Evolutionary conservation across 805 yeast species (phyloP).

Genomic region (Candida vartiovaarae): DNA sequence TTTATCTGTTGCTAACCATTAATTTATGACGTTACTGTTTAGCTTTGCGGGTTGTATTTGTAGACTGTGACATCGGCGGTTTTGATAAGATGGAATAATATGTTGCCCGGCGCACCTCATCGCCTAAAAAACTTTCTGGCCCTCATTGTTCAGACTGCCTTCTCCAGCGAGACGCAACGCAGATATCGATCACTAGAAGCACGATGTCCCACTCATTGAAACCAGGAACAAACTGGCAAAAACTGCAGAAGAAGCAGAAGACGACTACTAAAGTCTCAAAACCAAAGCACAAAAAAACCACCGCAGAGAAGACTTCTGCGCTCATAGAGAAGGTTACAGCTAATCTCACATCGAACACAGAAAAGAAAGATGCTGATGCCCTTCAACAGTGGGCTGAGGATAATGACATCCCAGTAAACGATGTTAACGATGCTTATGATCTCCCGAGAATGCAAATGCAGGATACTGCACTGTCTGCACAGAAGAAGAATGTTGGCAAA

Average conservation of each 20-base stretch:
- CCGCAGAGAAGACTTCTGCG: slow-evolving; percentile 4
- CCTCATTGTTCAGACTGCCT: too few relatives aligned
- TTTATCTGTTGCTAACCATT: too few relatives aligned
- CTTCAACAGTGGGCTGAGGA: slow-evolving; percentile 23
- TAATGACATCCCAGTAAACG: slow-evolving; percentile 20
- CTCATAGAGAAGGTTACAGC: slow-evolving; percentile 13
- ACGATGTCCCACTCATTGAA: slow-evolving; percentile 9
- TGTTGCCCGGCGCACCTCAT: too few relatives aligned
- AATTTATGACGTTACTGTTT: too few relatives aligned
- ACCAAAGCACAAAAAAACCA: slow-evolving; percentile 5
- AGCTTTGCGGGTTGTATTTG: too few relatives aligned
- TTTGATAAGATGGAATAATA: too few relatives aligned
- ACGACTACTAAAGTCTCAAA: slow-evolving; percentile 3
- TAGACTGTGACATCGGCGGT: too few relatives aligned
- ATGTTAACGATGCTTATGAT: slow-evolving; percentile 17
- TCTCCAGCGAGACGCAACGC: background rate
- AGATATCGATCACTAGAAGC: background rate
- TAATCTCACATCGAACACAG: slow-evolving; percentile 11
- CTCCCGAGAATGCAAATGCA: slow-evolving; percentile 6
- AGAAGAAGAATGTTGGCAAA: slow-evolving; percentile 51
- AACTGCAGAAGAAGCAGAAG: slow-evolving; percentile 11
- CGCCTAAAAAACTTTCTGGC: too few relatives aligned
- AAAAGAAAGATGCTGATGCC: slow-evolving; percentile 6
- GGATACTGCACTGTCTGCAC: slow-evolving; percentile 16
- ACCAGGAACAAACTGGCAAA: slow-evolving; percentile 17